Conservation (phyloP, 352 stramenopile genomes). For the Globisporangium rhizosaccharum region DNA sequence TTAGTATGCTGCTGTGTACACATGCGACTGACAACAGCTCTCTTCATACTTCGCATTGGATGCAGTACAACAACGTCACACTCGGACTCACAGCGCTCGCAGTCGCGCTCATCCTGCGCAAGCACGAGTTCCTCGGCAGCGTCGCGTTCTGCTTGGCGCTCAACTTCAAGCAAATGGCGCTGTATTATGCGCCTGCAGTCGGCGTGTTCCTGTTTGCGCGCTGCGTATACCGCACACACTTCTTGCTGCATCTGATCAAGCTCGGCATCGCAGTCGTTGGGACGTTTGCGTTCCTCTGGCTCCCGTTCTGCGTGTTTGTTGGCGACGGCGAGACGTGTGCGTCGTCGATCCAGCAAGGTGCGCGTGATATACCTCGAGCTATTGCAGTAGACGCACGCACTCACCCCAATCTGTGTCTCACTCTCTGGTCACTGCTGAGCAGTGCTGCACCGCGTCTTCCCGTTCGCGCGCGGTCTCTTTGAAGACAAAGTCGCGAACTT, state of each 20-base stretch:
- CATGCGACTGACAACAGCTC: background rate
- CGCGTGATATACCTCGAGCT: background rate
- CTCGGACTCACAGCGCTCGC: conserved; percentile 87
- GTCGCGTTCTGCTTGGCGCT: conserved; percentile 91
- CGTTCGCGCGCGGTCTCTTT: conserved; percentile 94
- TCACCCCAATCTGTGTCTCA: background rate
- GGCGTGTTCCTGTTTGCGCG: conserved; percentile 91
- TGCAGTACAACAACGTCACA: conserved; percentile 96
- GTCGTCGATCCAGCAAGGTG: conserved; percentile 52
- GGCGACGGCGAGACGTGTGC: conserved; percentile 38
- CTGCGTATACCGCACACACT: conserved; percentile 57
- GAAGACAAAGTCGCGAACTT: conserved; percentile 98
- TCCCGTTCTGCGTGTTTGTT: conserved; percentile 80
- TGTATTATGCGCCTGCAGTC: conserved; percentile 96
- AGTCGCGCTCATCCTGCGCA: conserved; percentile 60
- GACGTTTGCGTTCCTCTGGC: conserved; percentile 90
- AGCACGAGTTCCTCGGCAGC: conserved; percentile 79
- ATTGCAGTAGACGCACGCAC: too few relatives aligned
- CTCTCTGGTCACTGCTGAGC: conserved; percentile 6
- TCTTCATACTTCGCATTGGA: background rate
- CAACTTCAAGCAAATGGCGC: conserved; percentile 99
- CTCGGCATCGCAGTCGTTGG: conserved; percentile 84
- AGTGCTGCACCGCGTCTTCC: conserved; percentile 93
- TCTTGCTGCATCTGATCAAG: conserved; percentile 54
- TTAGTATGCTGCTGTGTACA: too few relatives aligned